Conservation (phyloP, 1,139 yeast genomes). For the Saccharomyces hybrid region DNA sequence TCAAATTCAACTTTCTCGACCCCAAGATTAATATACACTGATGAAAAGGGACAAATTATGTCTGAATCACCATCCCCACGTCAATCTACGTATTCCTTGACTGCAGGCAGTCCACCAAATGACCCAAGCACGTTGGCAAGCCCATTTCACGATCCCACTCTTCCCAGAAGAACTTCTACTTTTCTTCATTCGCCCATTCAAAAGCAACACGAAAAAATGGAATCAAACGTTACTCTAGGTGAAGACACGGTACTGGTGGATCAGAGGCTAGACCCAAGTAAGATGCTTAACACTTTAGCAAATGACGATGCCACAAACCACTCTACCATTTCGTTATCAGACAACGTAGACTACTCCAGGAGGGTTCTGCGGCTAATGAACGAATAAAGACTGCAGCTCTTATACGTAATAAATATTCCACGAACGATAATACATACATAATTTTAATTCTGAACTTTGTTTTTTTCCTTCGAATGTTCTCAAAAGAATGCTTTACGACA, state of each 20-base stretch:
- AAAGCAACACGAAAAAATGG: not conserved
- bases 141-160: not conserved
- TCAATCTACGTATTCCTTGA: slow-evolving; percentile 1
- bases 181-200: slow-evolving; percentile 4
- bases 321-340: slow-evolving; percentile 59
- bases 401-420: not conserved
- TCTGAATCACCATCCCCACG: slow-evolving; percentile 9
- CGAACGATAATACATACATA: not conserved
- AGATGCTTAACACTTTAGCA: slow-evolving; percentile 45
- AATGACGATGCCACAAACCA: slow-evolving; percentile 32
- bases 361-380: slow-evolving; percentile 64
- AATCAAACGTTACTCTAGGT: slow-evolving; percentile 3
- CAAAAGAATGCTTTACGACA: not conserved
- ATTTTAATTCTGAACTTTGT: not conserved
- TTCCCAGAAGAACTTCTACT: slow-evolving; percentile 7
- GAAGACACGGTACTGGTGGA: slow-evolving; percentile 46
- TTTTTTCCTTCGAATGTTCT: not conserved
- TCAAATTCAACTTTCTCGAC: slow-evolving; percentile 8
- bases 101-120: not conserved
- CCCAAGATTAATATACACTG: slow-evolving; percentile 15
- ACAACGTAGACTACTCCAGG: slow-evolving; percentile 67
- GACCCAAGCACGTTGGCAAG: slow-evolving; percentile 1
- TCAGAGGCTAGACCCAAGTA: slow-evolving; percentile 60
- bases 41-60: slow-evolving; percentile 19
- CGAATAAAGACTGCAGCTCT: slow-evolving; percentile 10